These are phyloP conservation scores for Salix exigua DNA, from an alignment of 345 rosid genomes.

Conservation along the genomic window DNA sequence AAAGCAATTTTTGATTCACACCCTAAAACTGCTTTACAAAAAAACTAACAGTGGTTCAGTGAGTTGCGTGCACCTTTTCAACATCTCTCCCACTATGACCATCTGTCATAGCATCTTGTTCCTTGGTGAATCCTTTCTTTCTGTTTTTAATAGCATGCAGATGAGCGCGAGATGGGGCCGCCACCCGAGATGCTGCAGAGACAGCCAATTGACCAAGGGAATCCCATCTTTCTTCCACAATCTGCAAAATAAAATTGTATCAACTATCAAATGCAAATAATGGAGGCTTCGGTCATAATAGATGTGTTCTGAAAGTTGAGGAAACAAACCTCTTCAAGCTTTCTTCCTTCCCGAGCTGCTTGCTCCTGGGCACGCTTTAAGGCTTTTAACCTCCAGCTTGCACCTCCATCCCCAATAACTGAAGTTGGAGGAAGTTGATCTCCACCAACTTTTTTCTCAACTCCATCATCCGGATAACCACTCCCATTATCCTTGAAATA, in stretches of 20 bases:
- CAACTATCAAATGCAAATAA: constrained; percentile 17
- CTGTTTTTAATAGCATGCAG: constrained; percentile 71
- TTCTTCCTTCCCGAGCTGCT: constrained; percentile 79
- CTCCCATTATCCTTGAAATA: constrained; percentile 64
- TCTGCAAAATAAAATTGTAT: constrained; percentile 42
- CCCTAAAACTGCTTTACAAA: background rate
- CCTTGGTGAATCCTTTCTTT: constrained; percentile 38
- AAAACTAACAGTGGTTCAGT: background rate
- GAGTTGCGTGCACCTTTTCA: constrained; percentile 43
- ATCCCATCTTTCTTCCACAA: constrained; percentile 74
- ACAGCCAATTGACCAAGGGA: constrained; percentile 74
- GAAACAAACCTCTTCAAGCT: constrained; percentile 53
- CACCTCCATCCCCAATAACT: constrained; percentile 90
- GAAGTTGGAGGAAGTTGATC: constrained; percentile 49
- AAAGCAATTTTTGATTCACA: background rate
- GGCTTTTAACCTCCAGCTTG: constrained; percentile 93
- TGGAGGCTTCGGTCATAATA: constrained; percentile 4
- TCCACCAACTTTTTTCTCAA: constrained; percentile 33
- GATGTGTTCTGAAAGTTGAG: background rate
- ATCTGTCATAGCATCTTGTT: constrained; percentile 19
- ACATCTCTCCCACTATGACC: constrained; percentile 34
- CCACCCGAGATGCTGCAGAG: constrained; percentile 58
- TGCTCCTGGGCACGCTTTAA: constrained; percentile 87
- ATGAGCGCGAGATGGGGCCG: constrained; percentile 89
- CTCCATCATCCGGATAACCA: constrained; percentile 77